Evolutionary conservation across 441 rosid genomes (phyloP).

Genomic region (Mallotus japonicus): DNA sequence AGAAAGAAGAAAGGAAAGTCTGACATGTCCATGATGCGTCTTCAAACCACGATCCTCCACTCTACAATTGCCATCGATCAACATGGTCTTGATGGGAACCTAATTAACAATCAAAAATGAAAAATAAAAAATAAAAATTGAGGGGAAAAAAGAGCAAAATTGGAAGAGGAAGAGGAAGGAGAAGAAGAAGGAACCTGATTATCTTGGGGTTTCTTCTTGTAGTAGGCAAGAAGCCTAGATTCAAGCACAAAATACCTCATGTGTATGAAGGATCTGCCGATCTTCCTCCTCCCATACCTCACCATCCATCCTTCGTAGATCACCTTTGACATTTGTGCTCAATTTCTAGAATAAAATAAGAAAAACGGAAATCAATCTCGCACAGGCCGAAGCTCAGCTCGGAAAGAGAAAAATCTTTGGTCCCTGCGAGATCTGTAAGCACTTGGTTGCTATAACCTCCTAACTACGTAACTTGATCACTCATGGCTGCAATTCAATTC

Average conservation of each 20-base stretch:
- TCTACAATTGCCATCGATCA: conserved; percentile 95
- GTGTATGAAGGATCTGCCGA: conserved; percentile 93
- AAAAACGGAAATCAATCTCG: conserved; percentile 8
- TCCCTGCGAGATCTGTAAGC: conserved; percentile 39
- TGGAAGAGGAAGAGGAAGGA: too few relatives aligned
- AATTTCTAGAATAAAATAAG: neutral
- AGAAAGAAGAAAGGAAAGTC: conserved; percentile 22
- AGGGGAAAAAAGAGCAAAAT: neutral
- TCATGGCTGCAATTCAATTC: conserved; percentile 23
- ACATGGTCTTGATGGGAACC: conserved; percentile 95
- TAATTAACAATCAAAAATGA: conserved; percentile 13
- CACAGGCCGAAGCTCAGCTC: conserved; percentile 34
- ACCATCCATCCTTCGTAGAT: conserved; percentile 99
- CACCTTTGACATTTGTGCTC: conserved; percentile 62
- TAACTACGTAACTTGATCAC: conserved; percentile 31
- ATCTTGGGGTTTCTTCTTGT: conserved; percentile 93
- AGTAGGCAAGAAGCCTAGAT: conserved; percentile 86
- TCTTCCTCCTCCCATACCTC: conserved; percentile 92
- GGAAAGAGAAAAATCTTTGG: conserved; percentile 23
- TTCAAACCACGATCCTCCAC: conserved; percentile 99
- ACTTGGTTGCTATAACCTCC: neutral
- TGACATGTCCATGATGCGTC: conserved; percentile 96
- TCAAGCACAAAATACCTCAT: conserved; percentile 96
- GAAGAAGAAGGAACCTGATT: conserved; percentile 55
- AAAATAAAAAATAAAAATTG: neutral